Base-by-base conservation (phyloP, 2,329 filamentous ascomycete species). In the Neocucurbitaria cava region DNA sequence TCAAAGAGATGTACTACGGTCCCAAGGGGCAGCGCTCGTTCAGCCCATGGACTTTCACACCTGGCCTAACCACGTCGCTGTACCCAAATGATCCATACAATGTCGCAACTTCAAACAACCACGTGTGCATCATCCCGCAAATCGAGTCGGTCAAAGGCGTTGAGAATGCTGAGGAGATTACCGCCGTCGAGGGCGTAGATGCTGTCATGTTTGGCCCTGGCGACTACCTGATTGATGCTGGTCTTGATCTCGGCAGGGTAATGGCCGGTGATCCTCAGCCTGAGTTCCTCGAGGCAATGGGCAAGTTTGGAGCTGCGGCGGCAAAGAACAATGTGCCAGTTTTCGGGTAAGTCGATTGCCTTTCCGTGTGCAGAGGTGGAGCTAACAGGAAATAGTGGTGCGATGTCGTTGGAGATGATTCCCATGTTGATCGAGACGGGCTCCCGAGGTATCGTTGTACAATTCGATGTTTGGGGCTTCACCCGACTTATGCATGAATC, bases 121-220 rank as follows among this genome's bases (percentile, higher is more conserved):
- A 69, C 49, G 35, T 68, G 5, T 67, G 64, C 23, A 54, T 69
- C 28, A 68, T 69, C 30, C 62, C 66, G 0, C 68, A 70, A 40
- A 64, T 70, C 44, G 68, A 70, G 49, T 63, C 62, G 0, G 47
- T 68, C 3, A 65, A 66, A 40, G 68, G 68, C 1, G 33, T 70
- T 7, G 66, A 64, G 45, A 69, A 69, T n/a, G 49, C 47, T 5
- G 59, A 70, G 3, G 65, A 67, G 30, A 70, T 68, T 36, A 65
- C 66, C n/a, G 65, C 64, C 5, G 65, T 69, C 2, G 55, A 54
- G 3, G 68, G 66, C n/a, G 52, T 70, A 2, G 46, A 58, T 3
- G 65, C 54, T 9, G 38, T 70, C n/a, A 69, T 70, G 67, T 69
- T 69, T 41, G 65, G 63, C 1, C 63, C 60, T 1, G 65, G 67